These are phyloP conservation scores for Corylus avellana DNA, from an alignment of 306 rosid genomes.

Conservation along the genomic window DNA sequence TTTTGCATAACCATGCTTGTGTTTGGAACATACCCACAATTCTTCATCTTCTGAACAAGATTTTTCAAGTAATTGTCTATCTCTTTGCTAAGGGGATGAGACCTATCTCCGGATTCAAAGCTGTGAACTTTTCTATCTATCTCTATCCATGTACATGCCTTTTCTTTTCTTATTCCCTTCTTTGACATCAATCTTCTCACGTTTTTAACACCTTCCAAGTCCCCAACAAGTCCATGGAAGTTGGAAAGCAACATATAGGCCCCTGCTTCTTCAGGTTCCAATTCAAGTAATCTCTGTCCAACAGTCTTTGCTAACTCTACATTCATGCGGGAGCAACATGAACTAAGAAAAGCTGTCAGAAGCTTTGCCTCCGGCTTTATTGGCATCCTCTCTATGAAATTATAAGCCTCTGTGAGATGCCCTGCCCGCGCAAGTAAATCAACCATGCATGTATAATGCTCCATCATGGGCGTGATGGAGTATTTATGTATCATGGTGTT, in stretches of 20 bases:
- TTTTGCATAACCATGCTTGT: conserved; percentile 35
- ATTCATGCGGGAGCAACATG: conserved; percentile 28
- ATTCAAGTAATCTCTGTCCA: conserved; percentile 24
- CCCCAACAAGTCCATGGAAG: conserved; percentile 35
- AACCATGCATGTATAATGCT: conserved; percentile 43
- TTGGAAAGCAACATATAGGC: conserved; percentile 37
- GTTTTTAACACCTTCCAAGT: conserved; percentile 23
- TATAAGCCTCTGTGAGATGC: conserved; percentile 24
- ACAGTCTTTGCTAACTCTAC: conserved; percentile 23
- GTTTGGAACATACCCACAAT: conserved; percentile 27
- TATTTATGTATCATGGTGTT: conserved; percentile 27
- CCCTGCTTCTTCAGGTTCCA: conserved; percentile 37
- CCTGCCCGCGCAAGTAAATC: conserved; percentile 35
- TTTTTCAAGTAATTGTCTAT: conserved; percentile 12
- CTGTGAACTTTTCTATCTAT: conserved; percentile 28
- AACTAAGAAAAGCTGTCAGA: conserved; percentile 30
- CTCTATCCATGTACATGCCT: conserved; percentile 37
- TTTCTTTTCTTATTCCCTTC: conserved; percentile 27
- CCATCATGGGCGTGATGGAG: conserved; percentile 31
- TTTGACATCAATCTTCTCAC: conserved; percentile 32
- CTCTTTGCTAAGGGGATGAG: conserved; percentile 29
- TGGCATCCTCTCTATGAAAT: conserved; percentile 31
- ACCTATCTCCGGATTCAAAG: conserved; percentile 32
- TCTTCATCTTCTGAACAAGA: conserved; percentile 24
- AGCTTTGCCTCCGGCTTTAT: conserved; percentile 30